phyloP scores from a whole-genome alignment of 345 rosid species.

The Murraya paniculata region DNA sequence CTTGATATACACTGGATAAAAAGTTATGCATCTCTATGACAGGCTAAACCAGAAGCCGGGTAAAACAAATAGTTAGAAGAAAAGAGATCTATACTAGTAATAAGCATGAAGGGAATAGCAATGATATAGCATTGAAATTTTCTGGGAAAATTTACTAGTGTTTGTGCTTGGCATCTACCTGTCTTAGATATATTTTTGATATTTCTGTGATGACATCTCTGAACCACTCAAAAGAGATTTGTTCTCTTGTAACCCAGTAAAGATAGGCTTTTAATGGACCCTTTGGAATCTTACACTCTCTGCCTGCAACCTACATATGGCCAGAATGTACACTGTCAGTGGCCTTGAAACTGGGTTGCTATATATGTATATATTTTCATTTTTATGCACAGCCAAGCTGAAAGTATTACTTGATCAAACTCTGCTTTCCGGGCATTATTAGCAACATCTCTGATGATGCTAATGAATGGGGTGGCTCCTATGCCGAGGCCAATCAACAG shows the following conservation, averaged over 20 bases:
- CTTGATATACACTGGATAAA: slow-evolving; percentile 40
- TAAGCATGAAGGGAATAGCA: background rate
- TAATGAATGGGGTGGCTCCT: slow-evolving; percentile 58
- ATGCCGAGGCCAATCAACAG: slow-evolving; percentile 60
- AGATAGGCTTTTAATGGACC: slow-evolving; percentile 50
- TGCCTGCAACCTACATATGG: slow-evolving; percentile 22
- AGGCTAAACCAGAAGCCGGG: slow-evolving; percentile 20
- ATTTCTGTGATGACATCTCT: slow-evolving; percentile 35
- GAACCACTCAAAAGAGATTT: slow-evolving; percentile 59
- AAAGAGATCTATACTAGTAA: no score
- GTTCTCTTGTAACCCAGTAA: slow-evolving; percentile 67
- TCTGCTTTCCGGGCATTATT: slow-evolving; percentile 7
- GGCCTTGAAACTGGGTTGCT: background rate
- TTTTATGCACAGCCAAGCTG: background rate
- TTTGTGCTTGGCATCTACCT: slow-evolving; percentile 23
- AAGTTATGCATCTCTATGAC: slow-evolving; percentile 45
- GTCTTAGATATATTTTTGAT: slow-evolving; percentile 27
- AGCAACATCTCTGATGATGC: slow-evolving; percentile 50
- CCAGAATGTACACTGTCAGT: background rate
- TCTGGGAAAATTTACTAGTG: background rate
- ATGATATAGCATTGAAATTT: background rate
- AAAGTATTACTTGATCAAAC: slow-evolving; percentile 4
- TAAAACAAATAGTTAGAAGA: background rate
- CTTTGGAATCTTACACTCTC: slow-evolving; percentile 15
- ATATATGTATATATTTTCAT: background rate